phyloP scores from a whole-genome alignment of 257 asterid species.

The Salvia splendens region DNA sequence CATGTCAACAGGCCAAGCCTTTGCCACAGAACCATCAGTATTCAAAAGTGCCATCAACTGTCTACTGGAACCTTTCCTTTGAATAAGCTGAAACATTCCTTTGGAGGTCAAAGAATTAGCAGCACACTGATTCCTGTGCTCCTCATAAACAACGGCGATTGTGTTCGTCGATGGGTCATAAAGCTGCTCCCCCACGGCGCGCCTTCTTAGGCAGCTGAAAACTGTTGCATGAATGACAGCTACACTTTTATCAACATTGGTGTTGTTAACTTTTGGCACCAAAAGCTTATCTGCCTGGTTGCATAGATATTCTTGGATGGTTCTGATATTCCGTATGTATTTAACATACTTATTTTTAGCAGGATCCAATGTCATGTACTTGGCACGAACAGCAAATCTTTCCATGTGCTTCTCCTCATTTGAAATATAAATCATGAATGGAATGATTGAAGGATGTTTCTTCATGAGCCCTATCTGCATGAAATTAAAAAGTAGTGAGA shows the following conservation, averaged over 20 bases:
- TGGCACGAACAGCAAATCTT: slow-evolving; percentile 94
- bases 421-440: slow-evolving; percentile 85
- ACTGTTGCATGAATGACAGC: slow-evolving; percentile 95
- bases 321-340: slow-evolving; percentile 79
- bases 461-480: slow-evolving; percentile 97
- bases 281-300: slow-evolving; percentile 83
- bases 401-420: slow-evolving; percentile 91
- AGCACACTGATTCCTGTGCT: slow-evolving; percentile 73
- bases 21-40: slow-evolving; percentile 89
- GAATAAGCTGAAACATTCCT: slow-evolving; percentile 93
- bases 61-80: slow-evolving; percentile 86
- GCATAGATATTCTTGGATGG: slow-evolving; percentile 94
- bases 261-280: slow-evolving; percentile 91
- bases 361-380: slow-evolving; percentile 93
- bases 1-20: slow-evolving; percentile 85
- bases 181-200: slow-evolving; percentile 69
- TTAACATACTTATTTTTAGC: slow-evolving; percentile 91
- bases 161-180: slow-evolving; percentile 70
- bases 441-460: slow-evolving; percentile 89
- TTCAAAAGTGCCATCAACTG: slow-evolving; percentile 91
- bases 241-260: slow-evolving; percentile 88
- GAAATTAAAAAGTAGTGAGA: slow-evolving; percentile 27
- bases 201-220: slow-evolving; percentile 84
- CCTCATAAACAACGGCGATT: slow-evolving; percentile 62
- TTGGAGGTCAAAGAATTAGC: slow-evolving; percentile 80